phyloP scores from a whole-genome alignment of 805 yeast genomes.

The Pichia nakasei region DNA sequence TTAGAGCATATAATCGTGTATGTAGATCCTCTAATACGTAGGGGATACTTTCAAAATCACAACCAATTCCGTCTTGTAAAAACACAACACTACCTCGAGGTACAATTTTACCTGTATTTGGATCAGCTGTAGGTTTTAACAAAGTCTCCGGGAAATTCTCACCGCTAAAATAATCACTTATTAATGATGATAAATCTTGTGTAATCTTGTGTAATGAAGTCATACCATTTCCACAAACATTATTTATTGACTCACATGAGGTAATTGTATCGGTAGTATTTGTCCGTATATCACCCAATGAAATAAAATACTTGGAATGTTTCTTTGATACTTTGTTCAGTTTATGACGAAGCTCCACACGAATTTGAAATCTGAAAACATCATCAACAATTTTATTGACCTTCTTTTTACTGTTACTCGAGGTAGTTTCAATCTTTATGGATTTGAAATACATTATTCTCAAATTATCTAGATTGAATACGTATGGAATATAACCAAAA shows the following conservation, averaged over 20 bases:
- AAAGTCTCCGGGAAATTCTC: constrained; percentile 6
- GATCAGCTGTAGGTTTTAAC: not conserved
- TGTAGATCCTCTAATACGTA: constrained; percentile 10
- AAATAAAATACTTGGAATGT: constrained; percentile 17
- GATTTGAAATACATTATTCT: constrained; percentile 19
- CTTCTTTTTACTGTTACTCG: constrained; percentile 11
- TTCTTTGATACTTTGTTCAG: constrained; percentile 12
- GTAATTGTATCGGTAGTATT: not conserved
- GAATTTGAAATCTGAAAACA: constrained; percentile 13
- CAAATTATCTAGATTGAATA: constrained; percentile 14
- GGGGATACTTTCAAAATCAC: constrained; percentile 16
- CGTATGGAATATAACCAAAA: constrained; percentile 3
- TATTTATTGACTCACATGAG: not conserved
- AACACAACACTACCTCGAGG: constrained; percentile 13
- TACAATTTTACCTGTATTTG: not conserved
- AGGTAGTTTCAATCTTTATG: constrained; percentile 2
- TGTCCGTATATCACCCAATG: constrained; percentile 13
- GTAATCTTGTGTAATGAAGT: constrained; percentile 8
- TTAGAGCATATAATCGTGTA: not conserved
- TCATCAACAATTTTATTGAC: constrained; percentile 17
- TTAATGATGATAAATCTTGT: constrained; percentile 1
- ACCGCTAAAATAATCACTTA: constrained; percentile 16
- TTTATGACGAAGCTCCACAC: constrained; percentile 19
- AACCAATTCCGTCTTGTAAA: constrained; percentile 20
- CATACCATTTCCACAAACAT: constrained; percentile 9